Evolutionary conservation across 2,329 filamentous ascomycete species (phyloP), one percentile per base, ranked within the genome.

Genomic region (Arachnomyces sp.): DNA sequence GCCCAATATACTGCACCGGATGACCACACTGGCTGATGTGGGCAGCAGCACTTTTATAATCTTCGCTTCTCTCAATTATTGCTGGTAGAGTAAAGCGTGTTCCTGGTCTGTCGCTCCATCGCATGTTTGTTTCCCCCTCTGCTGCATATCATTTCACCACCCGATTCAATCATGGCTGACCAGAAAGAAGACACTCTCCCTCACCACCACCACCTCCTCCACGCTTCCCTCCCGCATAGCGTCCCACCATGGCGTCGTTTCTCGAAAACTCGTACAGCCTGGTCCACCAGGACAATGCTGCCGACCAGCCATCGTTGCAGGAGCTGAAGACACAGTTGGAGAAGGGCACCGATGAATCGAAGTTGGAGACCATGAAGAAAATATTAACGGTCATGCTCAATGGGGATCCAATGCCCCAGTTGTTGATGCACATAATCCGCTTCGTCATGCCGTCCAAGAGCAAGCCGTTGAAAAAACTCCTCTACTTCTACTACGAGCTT

Each of bases 401-500:
- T 64, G 92, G 92, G 53, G 90, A 98, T 60, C 82, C 92, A 31
- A 92, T 98, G 82, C 84, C 89, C 17, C 82, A 88, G 53, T 75
- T 98, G 14, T 80, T 98, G 54, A 98, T 98, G 92, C 92, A 96
- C 71, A 98, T 98, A 59, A 98, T 98, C 65, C 87, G 92, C 63
- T 98, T 98, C 63, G 89, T 98, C 55, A 98, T 98, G 92, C 92
- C 92, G 11, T 94, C 88, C 48, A 95, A 93, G 72, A 87, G 84
- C 66, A 98, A 98, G 71, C 73, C 83, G 31, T 73, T 98, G 56
- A 98, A 98, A 78, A 98, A 98, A 73, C 76, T 98, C 46, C 77
- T 98, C 41, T 98, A 98, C 70, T 92, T 98, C 66, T 98, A 98
- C 72, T 95, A 96, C 63, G 92, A 98, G 69, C 92, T 96, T 62